A percentile compares a stretch with the other conserved stretches of the same genome.
Conservation (phyloP, 108 stramenopile species). For the Cyclostephanos invisitatus region DNA sequence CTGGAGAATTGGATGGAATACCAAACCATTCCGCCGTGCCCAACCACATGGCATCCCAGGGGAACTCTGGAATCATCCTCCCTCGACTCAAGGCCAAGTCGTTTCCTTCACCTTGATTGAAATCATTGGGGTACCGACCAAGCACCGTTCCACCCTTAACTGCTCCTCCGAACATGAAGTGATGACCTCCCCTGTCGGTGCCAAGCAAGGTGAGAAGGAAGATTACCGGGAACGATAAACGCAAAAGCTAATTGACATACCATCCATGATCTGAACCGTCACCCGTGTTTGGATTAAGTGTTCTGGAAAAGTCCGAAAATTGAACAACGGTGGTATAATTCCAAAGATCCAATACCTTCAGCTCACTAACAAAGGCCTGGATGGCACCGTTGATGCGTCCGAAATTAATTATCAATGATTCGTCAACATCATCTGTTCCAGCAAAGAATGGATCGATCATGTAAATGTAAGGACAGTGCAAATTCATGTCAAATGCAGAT, state of each 20-base stretch:
- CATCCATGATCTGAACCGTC: conserved; percentile 78
- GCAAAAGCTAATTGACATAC: conserved; percentile 29
- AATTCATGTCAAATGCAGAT: conserved; percentile 22
- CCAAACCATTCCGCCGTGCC: conserved; percentile 61
- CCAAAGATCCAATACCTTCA: conserved; percentile 59
- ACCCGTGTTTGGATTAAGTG: conserved; percentile 71
- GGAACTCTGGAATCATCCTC: conserved; percentile 66
- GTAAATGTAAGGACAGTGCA: neutral
- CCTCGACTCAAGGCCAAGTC: conserved; percentile 59
- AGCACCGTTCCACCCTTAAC: conserved; percentile 60
- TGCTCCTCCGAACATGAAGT: conserved; percentile 57
- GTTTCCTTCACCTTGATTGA: conserved; percentile 36
- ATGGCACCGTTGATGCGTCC: conserved; percentile 46
- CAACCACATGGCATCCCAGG: conserved; percentile 74
- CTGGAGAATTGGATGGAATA: conserved; percentile 2
- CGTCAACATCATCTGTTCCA: neutral
- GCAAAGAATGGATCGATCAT: neutral
- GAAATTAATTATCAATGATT: neutral
- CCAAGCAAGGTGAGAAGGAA: conserved; percentile 8
- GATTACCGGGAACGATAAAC: conserved; percentile 12
- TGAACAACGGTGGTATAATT: conserved; percentile 53
- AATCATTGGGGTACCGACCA: conserved; percentile 59
- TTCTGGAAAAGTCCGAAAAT: conserved; percentile 69
- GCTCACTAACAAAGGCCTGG: conserved; percentile 51
- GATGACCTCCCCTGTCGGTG: conserved; percentile 41